Conservation (phyloP, 2,329 filamentous ascomycete genomes). For the Cytospora piceae region DNA sequence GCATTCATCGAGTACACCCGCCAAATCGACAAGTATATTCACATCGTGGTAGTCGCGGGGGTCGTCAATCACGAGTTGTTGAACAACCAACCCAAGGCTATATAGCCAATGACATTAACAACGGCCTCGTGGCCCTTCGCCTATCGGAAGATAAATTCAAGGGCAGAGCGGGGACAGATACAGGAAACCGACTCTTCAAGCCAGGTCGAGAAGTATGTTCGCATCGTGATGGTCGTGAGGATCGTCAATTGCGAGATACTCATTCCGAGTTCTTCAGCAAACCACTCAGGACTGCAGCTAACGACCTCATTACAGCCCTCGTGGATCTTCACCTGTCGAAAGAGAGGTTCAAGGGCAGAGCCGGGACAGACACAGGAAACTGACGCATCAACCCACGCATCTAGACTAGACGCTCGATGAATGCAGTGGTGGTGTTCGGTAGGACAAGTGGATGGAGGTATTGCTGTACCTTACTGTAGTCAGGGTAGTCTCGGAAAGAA, state of each 20-base stretch:
- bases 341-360: constrained; percentile 58
- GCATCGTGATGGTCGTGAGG: constrained; percentile 56
- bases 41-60: constrained; percentile 58
- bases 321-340: constrained; percentile 58
- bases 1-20: constrained; percentile 55
- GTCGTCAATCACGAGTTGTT: constrained; percentile 52
- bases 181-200: constrained; percentile 63
- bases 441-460: neutral
- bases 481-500: neutral
- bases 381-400: constrained; percentile 60
- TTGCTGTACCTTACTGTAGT: neutral
- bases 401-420: constrained; percentile 36
- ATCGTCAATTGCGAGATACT: too few relatives aligned
- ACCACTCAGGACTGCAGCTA: too few relatives aligned
- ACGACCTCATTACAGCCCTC: too few relatives aligned
- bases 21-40: constrained; percentile 41
- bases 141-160: constrained; percentile 60
- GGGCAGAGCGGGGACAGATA: constrained; percentile 57
- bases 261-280: too few relatives aligned
- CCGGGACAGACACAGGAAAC: constrained; percentile 61
- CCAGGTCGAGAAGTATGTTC: too few relatives aligned
- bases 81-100: constrained; percentile 23
- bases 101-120: constrained; percentile 34
- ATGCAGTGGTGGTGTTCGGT: neutral
- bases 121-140: too few relatives aligned